Conservation (phyloP, 2,329 filamentous ascomycete genomes). For the Tolypocladium ovalisporum region DNA sequence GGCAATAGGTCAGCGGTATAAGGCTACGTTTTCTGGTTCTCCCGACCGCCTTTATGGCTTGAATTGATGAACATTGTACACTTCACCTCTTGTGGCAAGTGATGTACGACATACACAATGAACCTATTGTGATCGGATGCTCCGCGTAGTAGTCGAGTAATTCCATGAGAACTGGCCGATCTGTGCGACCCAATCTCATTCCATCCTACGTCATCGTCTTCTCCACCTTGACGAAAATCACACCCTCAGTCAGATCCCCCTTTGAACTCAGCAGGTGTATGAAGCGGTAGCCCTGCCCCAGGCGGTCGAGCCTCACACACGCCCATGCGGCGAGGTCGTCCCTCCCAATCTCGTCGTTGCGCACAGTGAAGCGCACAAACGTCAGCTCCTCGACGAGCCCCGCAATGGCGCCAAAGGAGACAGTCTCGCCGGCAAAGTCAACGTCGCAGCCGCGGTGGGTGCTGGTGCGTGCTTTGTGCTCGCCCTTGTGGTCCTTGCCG, state of each 20-base stretch:
- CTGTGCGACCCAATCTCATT: neutral
- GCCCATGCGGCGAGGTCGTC: slow-evolving; percentile 82
- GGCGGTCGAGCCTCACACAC: slow-evolving; percentile 72
- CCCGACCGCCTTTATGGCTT: neutral
- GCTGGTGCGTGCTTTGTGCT: slow-evolving; percentile 49
- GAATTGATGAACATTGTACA: neutral
- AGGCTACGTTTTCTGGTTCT: neutral
- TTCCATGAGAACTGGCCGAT: too few species aligned
- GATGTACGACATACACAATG: too few species aligned
- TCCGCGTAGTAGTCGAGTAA: too few species aligned
- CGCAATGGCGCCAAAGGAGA: slow-evolving; percentile 44
- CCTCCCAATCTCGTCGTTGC: slow-evolving; percentile 71
- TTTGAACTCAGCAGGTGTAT: slow-evolving; percentile 63
- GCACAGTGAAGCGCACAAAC: slow-evolving; percentile 74
- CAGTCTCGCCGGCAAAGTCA: slow-evolving; percentile 48
- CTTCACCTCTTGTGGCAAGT: neutral
- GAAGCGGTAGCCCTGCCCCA: slow-evolving; percentile 66
- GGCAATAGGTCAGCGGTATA: neutral
- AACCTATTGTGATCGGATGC: neutral
- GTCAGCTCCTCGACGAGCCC: slow-evolving; percentile 57
- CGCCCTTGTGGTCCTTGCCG: slow-evolving; percentile 27
- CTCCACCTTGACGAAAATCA: slow-evolving; percentile 62
- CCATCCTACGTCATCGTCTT: slow-evolving; percentile 37
- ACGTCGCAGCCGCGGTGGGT: slow-evolving; percentile 47
- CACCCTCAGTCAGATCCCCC: slow-evolving; percentile 54